These are phyloP conservation scores for Haplographium delicatum DNA, from an alignment of 495 filamentous ascomycete genomes.

Conservation along the genomic window DNA sequence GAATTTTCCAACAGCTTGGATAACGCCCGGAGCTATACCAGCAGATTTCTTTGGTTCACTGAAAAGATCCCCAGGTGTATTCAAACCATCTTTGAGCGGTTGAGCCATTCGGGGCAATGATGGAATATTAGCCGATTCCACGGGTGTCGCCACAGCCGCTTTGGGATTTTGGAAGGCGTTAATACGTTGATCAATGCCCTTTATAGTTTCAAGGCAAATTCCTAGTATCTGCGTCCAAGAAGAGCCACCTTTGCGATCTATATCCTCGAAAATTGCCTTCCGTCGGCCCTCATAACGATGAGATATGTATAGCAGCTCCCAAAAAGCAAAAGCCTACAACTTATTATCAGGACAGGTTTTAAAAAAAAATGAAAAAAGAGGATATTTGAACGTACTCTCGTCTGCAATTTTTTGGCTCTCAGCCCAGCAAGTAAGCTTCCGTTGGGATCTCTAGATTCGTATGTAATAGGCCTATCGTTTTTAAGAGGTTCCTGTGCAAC, in stretches of 20 bases:
- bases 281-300: constrained; percentile 66
- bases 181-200: constrained; percentile 45
- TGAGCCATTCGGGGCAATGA: constrained; percentile 45
- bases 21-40: constrained; percentile 31
- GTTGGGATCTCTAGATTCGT: constrained; percentile 83
- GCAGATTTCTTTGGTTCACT: constrained; percentile 14
- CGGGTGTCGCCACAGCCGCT: neutral
- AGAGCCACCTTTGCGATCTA: constrained; percentile 72
- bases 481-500: constrained; percentile 78
- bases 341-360: constrained; percentile 19
- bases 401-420: constrained; percentile 63
- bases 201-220: constrained; percentile 61
- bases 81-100: constrained; percentile 46
- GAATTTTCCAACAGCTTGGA: constrained; percentile 46
- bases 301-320: constrained; percentile 80
- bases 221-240: constrained; percentile 75
- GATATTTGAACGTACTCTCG: constrained; percentile 39
- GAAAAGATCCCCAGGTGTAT: constrained; percentile 45
- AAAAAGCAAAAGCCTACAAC: constrained; percentile 72
- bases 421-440: constrained; percentile 82
- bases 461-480: constrained; percentile 73
- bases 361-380: neutral
- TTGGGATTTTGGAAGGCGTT: constrained; percentile 15
- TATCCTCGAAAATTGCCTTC: constrained; percentile 79
- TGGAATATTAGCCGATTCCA: neutral